Conservation (phyloP, 768 basidiomycete species). For the Rhizopogon rudus region DNA sequence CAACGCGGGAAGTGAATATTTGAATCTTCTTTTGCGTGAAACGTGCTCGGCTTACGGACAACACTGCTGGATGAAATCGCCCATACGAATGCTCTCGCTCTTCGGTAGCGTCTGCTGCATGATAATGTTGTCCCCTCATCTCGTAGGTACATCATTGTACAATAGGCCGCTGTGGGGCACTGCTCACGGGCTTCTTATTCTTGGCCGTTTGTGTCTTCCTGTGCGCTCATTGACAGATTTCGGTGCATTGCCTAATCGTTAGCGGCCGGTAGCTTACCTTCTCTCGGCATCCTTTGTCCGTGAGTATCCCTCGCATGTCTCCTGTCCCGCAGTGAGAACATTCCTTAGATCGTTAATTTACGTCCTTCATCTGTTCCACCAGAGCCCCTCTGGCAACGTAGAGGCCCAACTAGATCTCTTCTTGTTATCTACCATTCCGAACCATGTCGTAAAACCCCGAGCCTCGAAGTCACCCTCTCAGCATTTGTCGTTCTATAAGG, state of each 20-base stretch:
- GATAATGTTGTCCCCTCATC: neutral
- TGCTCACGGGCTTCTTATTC: neutral
- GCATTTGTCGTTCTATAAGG: neutral
- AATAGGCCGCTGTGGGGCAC: neutral
- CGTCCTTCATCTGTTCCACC: neutral
- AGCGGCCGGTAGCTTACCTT: neutral
- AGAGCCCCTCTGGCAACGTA: neutral
- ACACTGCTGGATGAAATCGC: too few species aligned
- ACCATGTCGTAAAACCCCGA: neutral
- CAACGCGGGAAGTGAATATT: neutral
- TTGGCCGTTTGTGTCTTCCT: neutral
- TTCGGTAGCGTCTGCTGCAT: too few species aligned
- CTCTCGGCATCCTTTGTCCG: neutral
- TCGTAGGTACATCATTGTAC: neutral
- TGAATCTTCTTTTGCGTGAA: too few species aligned
- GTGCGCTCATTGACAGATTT: neutral
- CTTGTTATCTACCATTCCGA: neutral
- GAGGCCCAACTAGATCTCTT: neutral
- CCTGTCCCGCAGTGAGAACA: neutral
- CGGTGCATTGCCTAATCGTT: neutral
- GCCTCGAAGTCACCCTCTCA: neutral
- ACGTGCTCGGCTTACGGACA: too few species aligned
- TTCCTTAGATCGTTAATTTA: neutral
- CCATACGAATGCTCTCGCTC: too few species aligned
- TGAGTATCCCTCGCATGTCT: neutral